Percentiles rank a stretch among this genome's conserved stretches.
Conservation (phyloP, 2,329 filamentous ascomycete genomes). For the Teratosphaeria zuluensis region DNA sequence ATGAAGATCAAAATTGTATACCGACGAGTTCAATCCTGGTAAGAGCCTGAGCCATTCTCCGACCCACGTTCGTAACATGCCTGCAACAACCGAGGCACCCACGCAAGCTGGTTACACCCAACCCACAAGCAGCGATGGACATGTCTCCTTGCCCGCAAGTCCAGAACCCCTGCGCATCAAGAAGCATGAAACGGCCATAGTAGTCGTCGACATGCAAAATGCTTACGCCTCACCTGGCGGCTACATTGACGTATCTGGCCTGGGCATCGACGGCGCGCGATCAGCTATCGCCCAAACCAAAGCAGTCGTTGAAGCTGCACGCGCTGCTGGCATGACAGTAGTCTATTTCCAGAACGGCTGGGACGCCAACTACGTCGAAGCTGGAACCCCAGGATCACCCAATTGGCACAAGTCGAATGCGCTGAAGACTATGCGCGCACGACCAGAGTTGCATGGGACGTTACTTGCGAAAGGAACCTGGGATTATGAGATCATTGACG, state of each 20-base stretch:
- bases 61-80: neutral
- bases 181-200: neutral
- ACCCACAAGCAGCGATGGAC: neutral
- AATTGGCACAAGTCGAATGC: neutral
- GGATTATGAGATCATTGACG: conserved; percentile 6
- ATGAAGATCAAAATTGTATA: neutral
- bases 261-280: neutral
- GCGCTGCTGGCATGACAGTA: conserved; percentile 3
- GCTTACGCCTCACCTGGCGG: neutral
- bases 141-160: neutral
- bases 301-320: conserved; percentile 1
- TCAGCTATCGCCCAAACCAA: neutral
- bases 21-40: no score
- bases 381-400: neutral
- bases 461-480: conserved; percentile 1
- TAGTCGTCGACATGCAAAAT: conserved; percentile 10
- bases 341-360: conserved; percentile 4
- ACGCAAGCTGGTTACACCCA: neutral
- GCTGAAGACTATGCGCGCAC: neutral
- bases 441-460: neutral
- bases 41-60: no score
- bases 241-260: neutral
- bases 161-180: neutral
- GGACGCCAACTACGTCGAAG: conserved; percentile 5
- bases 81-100: neutral